These are phyloP conservation scores for Hypholoma fasciculare DNA, from an alignment of 768 basidiomycete genomes.

Conservation along the genomic window DNA sequence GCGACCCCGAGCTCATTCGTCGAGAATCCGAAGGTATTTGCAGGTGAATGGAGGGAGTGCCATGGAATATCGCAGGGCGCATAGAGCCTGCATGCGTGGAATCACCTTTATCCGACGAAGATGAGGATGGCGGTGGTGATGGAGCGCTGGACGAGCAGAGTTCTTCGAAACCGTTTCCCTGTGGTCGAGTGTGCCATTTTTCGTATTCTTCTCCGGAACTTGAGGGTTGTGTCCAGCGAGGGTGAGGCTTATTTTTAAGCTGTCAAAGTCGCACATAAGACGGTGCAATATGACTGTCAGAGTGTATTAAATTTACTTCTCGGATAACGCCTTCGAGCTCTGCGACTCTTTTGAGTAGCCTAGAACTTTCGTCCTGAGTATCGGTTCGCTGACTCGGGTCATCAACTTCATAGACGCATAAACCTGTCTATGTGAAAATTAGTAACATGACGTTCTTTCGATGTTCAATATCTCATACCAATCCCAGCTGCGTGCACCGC, in stretches of 20 bases:
- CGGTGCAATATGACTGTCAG: too few relatives aligned
- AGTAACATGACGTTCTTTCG: background rate
- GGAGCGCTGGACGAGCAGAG: slow-evolving; percentile 24
- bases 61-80: slow-evolving; percentile 1
- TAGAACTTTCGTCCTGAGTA: slow-evolving; percentile 59
- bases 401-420: slow-evolving; percentile 85
- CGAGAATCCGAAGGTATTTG: slow-evolving; percentile 27
- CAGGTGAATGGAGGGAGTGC: slow-evolving; percentile 16
- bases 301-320: slow-evolving; percentile 43
- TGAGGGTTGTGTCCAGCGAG: slow-evolving; percentile 56
- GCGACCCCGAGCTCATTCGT: slow-evolving; percentile 19
- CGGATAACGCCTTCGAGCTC: slow-evolving; percentile 84
- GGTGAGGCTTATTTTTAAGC: slow-evolving; percentile 75
- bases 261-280: slow-evolving; percentile 22
- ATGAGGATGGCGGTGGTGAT: slow-evolving; percentile 28
- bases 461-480: slow-evolving; percentile 32
- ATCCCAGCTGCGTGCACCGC: slow-evolving; percentile 50
- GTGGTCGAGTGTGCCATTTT: slow-evolving; percentile 25
- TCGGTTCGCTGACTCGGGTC: slow-evolving; percentile 62
- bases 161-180: slow-evolving; percentile 18
- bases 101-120: slow-evolving; percentile 30
- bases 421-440: slow-evolving; percentile 55
- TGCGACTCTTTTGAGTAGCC: slow-evolving; percentile 72
- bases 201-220: slow-evolving; percentile 34
- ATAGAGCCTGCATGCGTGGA: slow-evolving; percentile 9